phyloP scores from a whole-genome alignment of 805 yeast genomes.

The Starmerella asiatica region DNA sequence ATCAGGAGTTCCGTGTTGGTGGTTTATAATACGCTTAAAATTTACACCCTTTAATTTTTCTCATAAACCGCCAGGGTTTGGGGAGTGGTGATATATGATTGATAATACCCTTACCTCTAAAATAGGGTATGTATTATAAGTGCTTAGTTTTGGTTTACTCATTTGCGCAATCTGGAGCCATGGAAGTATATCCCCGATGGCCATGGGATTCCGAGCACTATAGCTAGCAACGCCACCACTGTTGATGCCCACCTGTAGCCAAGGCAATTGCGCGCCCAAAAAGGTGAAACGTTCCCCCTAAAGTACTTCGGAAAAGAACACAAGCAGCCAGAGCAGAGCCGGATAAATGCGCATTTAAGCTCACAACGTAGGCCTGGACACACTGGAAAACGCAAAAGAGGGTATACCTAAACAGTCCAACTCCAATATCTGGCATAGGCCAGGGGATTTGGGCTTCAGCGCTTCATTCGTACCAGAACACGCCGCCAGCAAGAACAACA shows the following conservation, averaged over 20 bases:
- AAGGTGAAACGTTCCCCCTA: constrained; percentile 59
- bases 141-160: constrained; percentile 44
- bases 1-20: constrained; percentile 24
- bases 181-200: constrained; percentile 44
- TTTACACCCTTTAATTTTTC: too few species aligned
- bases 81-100: too few species aligned
- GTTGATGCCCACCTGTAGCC: constrained; percentile 66
- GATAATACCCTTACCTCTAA: too few species aligned
- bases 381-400: constrained; percentile 51
- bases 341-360: constrained; percentile 52
- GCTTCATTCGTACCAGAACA: constrained; percentile 63
- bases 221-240: constrained; percentile 43
- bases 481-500: constrained; percentile 42
- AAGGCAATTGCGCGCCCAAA: constrained; percentile 39
- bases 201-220: constrained; percentile 49
- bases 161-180: constrained; percentile 43
- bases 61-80: too few species aligned
- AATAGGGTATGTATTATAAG: too few species aligned
- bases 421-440: constrained; percentile 52
- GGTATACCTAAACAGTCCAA: constrained; percentile 45
- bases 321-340: constrained; percentile 60
- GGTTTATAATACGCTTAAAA: too few species aligned
- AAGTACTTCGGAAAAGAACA: constrained; percentile 48
- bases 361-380: constrained; percentile 53
- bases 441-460: constrained; percentile 43